Evolutionary conservation across 352 stramenopile species (phyloP), one percentile per base, ranked within the genome.

Genomic region (Paralagenidium karlingii): DNA sequence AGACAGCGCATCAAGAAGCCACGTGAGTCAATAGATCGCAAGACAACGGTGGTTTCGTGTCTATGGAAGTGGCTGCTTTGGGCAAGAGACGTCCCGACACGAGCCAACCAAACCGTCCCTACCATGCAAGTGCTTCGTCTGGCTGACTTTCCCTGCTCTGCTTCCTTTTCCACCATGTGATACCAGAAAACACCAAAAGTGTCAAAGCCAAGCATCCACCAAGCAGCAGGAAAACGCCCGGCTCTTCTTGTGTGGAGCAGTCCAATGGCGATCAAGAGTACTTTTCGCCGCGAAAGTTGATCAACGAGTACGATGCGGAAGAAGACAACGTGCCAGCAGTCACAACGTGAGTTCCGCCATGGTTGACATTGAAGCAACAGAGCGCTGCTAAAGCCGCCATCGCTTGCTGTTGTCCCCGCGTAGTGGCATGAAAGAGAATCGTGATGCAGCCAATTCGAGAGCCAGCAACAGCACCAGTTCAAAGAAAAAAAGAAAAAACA

Each of bases 251-350:
- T 1, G 16, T 63, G 38, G 45, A 52, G 27, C 51, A 53, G 24
- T n/a, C n/a, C n/a, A n/a, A n/a, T n/a, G n/a, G 3, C 34, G 68
- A 68, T n/a, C 32, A 46, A n/a, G 26, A 12, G 26, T 73, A 78
- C 40, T 71, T 78, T 15, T 83, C 73, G 20, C 69, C 73, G 1
- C 63, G 69, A 16, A 86, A 81, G 41, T 50, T 82, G 20, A 36
- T 60, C 21, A 59, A 74, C 30, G 68, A 79, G 38, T 83, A 73
- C 36, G 67, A 73, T 20, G 42, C 46, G 5, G 55, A 58, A 8
- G 55, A 40, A 19, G 44, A 22, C n/a, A n/a, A n/a, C n/a, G n/a
- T 24, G 43, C 19, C 24, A 48, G 27, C 18, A 38, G 22, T 24
- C 24, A 20, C 30, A 48, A 34, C 22, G 46, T 53, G 39, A 38